Base-by-base conservation (phyloP, 495 filamentous ascomycete species). In the Trichoderma asperelloides region DNA sequence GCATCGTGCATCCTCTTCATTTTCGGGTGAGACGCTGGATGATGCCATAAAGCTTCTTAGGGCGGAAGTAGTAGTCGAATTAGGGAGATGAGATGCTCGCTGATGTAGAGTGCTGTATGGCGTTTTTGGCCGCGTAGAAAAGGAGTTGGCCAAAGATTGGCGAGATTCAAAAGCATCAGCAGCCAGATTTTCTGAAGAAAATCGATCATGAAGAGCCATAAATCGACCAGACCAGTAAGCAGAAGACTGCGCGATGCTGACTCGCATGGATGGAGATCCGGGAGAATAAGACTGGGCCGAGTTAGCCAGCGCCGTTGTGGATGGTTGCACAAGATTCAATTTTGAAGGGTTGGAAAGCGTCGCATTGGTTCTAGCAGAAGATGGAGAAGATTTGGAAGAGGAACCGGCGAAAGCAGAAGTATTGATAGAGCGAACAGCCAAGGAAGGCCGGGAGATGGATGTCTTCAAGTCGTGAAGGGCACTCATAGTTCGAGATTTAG, bases 141-240 rank as follows among this genome's bases (percentile, higher is more conserved):
- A 39, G 30, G 62, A 21, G 33, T 64, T 30, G 40, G n/a, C 30
- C 21, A 12, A n/a, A 23, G 51, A 60, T 4, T 62, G 12, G 63
- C 12, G 16, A 82, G 66, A 25, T 75, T 78, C 28, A 65, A 62
- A 0, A 68, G 67, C 8, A 37, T 33, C 1, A 84, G 75, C 15
- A 79, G 73, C 51, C 0, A 65, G 64, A 43, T 30, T 30, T 66
- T 85, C 80, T 71, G 74, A 80, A 49, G 79, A 79, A 70, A 84
- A 80, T 0, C 75, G 75, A 73, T 87, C 84, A 39, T 79, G 78
- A n/a, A 87, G 73, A 1, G 83, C 75, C 30, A 78, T 70, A 69
- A 86, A 84, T 9, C 86, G 83, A 16, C 86, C 86, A 0, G 80
- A 71, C 86, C 86, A 88, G 72, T 83, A 87, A 9, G 69, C 28